These are phyloP conservation scores for Orychophragmus violaceus DNA, from an alignment of 345 rosid species.

Conservation along the genomic window DNA sequence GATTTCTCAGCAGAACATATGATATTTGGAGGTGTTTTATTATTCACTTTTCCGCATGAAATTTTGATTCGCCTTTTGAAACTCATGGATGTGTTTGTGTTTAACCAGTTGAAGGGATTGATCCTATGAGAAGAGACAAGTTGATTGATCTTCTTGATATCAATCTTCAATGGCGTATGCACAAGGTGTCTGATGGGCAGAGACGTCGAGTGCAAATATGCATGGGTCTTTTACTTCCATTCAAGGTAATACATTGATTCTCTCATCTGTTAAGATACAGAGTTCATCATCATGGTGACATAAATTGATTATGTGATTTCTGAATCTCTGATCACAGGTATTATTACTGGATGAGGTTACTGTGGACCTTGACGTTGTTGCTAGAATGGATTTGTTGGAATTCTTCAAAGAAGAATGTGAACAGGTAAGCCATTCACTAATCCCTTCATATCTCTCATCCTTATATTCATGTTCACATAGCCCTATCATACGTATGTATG, in stretches of 20 bases:
- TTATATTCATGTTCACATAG: not conserved
- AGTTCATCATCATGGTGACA: not conserved
- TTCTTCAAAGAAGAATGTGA: conserved; percentile 92
- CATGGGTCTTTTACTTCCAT: conserved; percentile 95
- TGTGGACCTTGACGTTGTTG: conserved; percentile 92
- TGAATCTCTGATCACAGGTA: conserved; percentile 44
- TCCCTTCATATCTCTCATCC: not conserved
- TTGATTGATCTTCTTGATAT: conserved; percentile 93
- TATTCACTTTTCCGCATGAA: not conserved
- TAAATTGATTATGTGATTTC: not conserved
- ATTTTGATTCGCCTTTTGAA: not conserved
- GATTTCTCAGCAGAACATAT: conserved; percentile 96
- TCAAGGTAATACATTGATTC: conserved; percentile 46
- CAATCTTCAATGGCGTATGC: conserved; percentile 95
- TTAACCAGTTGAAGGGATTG: conserved; percentile 77
- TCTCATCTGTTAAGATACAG: not conserved
- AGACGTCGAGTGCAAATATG: conserved; percentile 95
- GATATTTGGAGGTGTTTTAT: conserved; percentile 85
- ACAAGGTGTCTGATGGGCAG: conserved; percentile 97
- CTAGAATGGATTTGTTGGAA: conserved; percentile 84
- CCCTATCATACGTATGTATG: not conserved
- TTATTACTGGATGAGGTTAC: conserved; percentile 91
- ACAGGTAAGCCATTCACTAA: conserved; percentile 37
- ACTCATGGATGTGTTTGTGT: not conserved
- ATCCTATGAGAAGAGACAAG: conserved; percentile 77